Evolutionary conservation across 1,139 yeast genomes (phyloP), one percentile per base, ranked within the genome.

Genomic region (Pichia norvegensis): DNA sequence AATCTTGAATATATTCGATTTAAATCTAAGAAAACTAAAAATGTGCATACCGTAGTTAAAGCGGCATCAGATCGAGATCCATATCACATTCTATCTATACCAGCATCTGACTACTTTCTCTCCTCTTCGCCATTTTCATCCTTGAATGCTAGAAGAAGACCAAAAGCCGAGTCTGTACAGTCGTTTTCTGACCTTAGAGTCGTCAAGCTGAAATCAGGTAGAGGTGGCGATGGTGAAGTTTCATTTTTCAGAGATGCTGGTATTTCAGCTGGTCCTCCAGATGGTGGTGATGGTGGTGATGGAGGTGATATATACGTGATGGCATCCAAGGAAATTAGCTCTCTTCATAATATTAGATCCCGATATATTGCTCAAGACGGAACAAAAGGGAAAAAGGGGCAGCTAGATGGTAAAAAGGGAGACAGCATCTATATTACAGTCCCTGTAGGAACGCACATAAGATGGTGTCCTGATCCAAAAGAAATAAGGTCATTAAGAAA

Each of bases 201-300:
- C 16, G 72, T 88, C 6, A 74, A 77, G 46, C 68, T 85, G n/a
- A 66, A 67, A 11, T 79, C 95, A 39, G 98, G 98, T 0, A 70
- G 69, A 42, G 98, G 98, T 27, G 98, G 98, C 1, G 74, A 81
- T 60, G 98, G 98, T 7, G 73, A 79, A 42, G 83, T 87, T 0
- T 83, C 97, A 1, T 92, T 92, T 62, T 76, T 83, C 53, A 69
- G 95, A 51, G 97, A 87, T 56, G 86, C 95, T 2, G 85, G 88
- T 44, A 68, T 86, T 38, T 74, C 95, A 0, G 72, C 74, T 19
- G 98, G 98, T 0, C 97, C 98, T 0, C 95, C 98, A 0, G 95
- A 90, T 63, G 98, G 98, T 22, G 98, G 98, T 16, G 97, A 92
- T 64, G 98, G 98, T 22, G 98, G 98, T 6, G 69, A 73, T 51